These are phyloP conservation scores for Plantago coronopus DNA, from an alignment of 305 asterid genomes.

Conservation along the genomic window DNA sequence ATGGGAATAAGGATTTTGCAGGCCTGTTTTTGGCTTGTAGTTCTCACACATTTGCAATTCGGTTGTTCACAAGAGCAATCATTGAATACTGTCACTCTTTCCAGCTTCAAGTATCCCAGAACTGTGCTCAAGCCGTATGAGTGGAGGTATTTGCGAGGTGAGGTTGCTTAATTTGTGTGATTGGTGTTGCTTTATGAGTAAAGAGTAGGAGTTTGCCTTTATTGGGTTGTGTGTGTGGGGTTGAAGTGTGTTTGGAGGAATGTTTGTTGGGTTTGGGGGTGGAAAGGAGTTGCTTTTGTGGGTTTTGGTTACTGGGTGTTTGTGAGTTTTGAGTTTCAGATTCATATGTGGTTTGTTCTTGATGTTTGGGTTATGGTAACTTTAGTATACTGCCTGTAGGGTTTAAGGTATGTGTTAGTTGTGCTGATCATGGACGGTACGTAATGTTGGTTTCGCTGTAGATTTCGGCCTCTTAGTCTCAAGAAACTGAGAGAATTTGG, in stretches of 20 bases:
- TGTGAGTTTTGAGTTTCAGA: conserved; percentile 5
- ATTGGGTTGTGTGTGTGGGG: not conserved
- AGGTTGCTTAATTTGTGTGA: conserved; percentile 3
- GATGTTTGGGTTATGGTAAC: no score
- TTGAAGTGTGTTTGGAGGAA: not conserved
- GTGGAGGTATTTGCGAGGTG: conserved; percentile 89
- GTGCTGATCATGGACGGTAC: no score
- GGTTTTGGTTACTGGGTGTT: conserved; percentile 13
- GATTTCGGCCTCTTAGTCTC: no score
- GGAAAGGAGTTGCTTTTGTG: conserved; percentile 1
- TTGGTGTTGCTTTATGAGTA: not conserved
- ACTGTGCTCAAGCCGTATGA: conserved; percentile 68
- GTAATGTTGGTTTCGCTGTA: no score
- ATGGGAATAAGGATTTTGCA: conserved; percentile 49
- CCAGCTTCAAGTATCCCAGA: conserved; percentile 67
- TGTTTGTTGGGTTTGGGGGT: conserved; percentile 11
- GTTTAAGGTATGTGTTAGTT: no score
- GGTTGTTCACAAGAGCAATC: conserved; percentile 41
- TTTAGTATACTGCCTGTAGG: no score
- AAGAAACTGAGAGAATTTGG: no score
- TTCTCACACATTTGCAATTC: conserved; percentile 21
- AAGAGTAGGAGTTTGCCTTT: not conserved
- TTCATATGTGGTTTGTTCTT: no score
- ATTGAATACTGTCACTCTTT: conserved; percentile 47
- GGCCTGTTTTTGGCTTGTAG: conserved; percentile 27